phyloP scores from a whole-genome alignment of 2,329 filamentous ascomycete genomes.

The Fusarium cyanostomum region DNA sequence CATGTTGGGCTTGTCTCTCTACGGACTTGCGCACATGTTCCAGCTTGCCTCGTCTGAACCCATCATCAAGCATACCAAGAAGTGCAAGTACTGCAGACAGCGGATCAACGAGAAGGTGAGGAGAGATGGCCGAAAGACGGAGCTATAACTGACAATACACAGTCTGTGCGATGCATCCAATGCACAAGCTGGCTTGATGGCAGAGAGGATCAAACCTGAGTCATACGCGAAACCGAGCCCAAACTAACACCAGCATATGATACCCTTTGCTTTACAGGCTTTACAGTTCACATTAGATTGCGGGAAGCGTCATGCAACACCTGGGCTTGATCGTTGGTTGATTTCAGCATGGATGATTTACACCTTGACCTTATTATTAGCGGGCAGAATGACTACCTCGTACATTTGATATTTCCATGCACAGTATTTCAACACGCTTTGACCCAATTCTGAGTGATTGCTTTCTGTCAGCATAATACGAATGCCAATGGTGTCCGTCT shows the following conservation, averaged over 20 bases:
- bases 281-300: neutral
- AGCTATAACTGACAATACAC: constrained; percentile 6
- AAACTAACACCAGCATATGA: constrained; percentile 2
- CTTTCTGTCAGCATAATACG: too few species aligned
- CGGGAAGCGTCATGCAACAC: neutral
- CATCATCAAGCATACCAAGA: constrained; percentile 75
- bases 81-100: constrained; percentile 74
- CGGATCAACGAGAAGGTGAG: constrained; percentile 69
- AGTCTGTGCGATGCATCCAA: constrained; percentile 58
- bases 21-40: constrained; percentile 70
- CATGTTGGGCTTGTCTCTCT: constrained; percentile 72
- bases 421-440: too few species aligned
- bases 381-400: too few species aligned
- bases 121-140: neutral
- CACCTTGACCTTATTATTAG: too few species aligned
- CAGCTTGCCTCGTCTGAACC: constrained; percentile 69
- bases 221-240: neutral
- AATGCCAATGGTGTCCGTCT: too few species aligned
- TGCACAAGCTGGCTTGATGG: constrained; percentile 64
- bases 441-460: too few species aligned
- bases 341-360: neutral
- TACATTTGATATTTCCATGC: too few species aligned
- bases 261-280: constrained; percentile 9
- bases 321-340: neutral
- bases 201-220: constrained; percentile 51